Conservation (phyloP, 2,329 filamentous ascomycete species). For the Paecilomyces dactylethromorphus region DNA sequence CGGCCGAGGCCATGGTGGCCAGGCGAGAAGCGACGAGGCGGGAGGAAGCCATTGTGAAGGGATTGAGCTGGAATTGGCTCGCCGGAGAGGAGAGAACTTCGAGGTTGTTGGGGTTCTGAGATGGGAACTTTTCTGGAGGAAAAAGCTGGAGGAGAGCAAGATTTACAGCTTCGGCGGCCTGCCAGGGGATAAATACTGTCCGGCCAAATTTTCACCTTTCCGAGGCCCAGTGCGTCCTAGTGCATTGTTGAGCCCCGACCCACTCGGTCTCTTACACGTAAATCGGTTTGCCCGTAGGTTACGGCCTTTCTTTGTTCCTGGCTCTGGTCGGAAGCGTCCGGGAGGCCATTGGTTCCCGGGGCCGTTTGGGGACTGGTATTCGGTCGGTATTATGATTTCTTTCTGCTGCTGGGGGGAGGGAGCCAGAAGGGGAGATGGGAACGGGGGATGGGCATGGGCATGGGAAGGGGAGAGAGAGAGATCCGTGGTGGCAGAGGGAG, state of each 20-base stretch:
- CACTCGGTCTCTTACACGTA: constrained; percentile 8
- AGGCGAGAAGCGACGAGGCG: constrained; percentile 73
- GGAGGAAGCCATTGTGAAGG: constrained; percentile 71
- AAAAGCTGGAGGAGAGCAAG: constrained; percentile 19
- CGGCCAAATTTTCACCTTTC: constrained; percentile 33
- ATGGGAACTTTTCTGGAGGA: constrained; percentile 8
- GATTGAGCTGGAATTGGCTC: constrained; percentile 43
- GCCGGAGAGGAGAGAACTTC: constrained; percentile 18
- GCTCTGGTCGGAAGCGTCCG: constrained; percentile 10
- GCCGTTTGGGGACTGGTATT: too few relatives aligned
- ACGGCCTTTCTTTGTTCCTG: constrained; percentile 6
- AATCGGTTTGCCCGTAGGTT: constrained; percentile 5
- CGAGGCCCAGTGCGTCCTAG: constrained; percentile 24
- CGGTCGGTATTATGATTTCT: not conserved
- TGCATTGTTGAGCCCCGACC: constrained; percentile 21
- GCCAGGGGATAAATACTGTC: constrained; percentile 30
- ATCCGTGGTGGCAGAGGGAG: too few relatives aligned
- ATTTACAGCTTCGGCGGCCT: constrained; percentile 14
- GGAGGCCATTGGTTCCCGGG: too few relatives aligned
- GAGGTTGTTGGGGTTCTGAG: constrained; percentile 19
- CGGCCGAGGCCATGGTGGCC: constrained; percentile 63
- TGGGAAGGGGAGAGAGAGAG: too few relatives aligned
- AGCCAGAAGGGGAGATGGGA: too few relatives aligned
- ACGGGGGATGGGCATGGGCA: too few relatives aligned
- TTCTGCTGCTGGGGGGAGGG: not conserved